Conservation (phyloP, 2,329 filamentous ascomycete genomes). For the Aaosphaeria arxii region DNA sequence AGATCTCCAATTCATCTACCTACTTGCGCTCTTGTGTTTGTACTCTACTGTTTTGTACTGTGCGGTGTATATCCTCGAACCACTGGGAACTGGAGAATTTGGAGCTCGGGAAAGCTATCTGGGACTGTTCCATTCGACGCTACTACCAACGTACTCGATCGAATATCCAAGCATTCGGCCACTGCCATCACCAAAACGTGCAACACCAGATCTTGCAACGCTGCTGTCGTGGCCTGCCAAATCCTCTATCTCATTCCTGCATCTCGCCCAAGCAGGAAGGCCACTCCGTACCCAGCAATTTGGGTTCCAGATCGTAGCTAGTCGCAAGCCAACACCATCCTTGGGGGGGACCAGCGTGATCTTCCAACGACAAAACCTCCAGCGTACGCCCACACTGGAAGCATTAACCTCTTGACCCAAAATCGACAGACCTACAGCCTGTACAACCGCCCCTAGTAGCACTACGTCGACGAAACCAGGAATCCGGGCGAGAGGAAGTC, state of each 20-base stretch:
- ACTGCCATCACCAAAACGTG: constrained; percentile 21
- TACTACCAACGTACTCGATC: constrained; percentile 5
- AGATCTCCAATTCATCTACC: constrained; percentile 18
- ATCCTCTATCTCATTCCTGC: constrained; percentile 15
- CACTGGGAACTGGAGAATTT: too few relatives aligned
- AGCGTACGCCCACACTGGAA: constrained; percentile 24
- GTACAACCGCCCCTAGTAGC: constrained; percentile 39
- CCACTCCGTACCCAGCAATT: constrained; percentile 20
- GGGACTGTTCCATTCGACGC: constrained; percentile 4
- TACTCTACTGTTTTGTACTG: too few relatives aligned
- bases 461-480: constrained; percentile 49
- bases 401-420: constrained; percentile 30
- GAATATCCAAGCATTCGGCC: too few relatives aligned
- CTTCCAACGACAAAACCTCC: constrained; percentile 20
- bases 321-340: constrained; percentile 14
- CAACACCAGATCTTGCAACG: constrained; percentile 33
- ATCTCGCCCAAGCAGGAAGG: constrained; percentile 20
- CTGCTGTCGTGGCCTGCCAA: constrained; percentile 17
- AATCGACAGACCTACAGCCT: constrained; percentile 32
- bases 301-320: constrained; percentile 15
- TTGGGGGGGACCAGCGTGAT: constrained; percentile 9
- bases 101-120: too few relatives aligned
- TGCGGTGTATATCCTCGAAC: too few relatives aligned
- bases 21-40: constrained; percentile 1
- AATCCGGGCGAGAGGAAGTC: constrained; percentile 38